Conservation (phyloP, 345 rosid genomes). For the Bruguiera gymnorhiza region DNA sequence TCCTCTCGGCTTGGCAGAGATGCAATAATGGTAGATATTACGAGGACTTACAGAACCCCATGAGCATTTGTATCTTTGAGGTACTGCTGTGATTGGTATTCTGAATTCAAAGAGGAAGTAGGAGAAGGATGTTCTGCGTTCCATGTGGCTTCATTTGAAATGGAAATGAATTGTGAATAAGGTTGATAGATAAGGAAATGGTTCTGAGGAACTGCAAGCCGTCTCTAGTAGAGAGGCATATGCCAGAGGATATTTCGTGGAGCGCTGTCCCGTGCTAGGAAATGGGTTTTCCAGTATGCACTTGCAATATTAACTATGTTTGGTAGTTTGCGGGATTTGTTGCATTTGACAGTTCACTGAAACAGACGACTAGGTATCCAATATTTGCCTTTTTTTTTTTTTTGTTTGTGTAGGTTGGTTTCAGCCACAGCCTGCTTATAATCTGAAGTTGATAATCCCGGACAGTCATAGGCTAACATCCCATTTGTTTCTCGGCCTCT, state of each 20-base stretch:
- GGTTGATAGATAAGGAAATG: slow-evolving; percentile 12
- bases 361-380: slow-evolving; percentile 4
- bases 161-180: slow-evolving; percentile 16
- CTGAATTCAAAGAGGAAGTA: slow-evolving; percentile 8
- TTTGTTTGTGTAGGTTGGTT: slow-evolving; percentile 5
- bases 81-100: slow-evolving; percentile 20
- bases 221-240: not conserved
- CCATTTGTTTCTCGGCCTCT: not conserved
- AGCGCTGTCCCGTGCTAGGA: too few species aligned
- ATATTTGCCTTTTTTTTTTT: not conserved
- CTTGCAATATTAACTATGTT: too few species aligned
- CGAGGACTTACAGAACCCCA: slow-evolving; percentile 8
- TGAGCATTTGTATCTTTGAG: slow-evolving; percentile 11
- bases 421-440: slow-evolving; percentile 11
- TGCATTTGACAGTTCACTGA: not conserved
- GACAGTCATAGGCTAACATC: slow-evolving; percentile 20
- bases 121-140: not conserved
- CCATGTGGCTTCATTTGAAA: slow-evolving; percentile 1
- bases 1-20: slow-evolving; percentile 16
- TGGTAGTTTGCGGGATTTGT: too few species aligned
- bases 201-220: slow-evolving; percentile 2
- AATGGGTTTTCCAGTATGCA: too few species aligned
- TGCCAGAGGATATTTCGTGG: too few species aligned
- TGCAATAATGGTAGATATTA: slow-evolving; percentile 7
- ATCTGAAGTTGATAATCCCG: not conserved